Base-by-base conservation (phyloP, 2,329 filamentous ascomycete genomes). In the Lasiodiplodia hormozganensis region DNA sequence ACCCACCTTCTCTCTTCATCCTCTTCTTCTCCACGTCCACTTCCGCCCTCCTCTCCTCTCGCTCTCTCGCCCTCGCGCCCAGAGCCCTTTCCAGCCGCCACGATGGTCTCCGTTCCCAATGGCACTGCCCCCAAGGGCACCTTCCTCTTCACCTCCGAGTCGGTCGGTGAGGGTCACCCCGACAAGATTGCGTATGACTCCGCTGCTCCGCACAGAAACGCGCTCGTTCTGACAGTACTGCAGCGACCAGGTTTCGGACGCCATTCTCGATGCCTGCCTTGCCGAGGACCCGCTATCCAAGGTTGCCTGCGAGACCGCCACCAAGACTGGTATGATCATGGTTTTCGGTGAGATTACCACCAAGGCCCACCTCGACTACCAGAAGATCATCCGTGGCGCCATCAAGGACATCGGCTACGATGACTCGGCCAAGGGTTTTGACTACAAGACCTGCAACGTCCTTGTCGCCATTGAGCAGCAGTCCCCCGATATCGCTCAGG, bases 261-360 rank as follows among this genome's bases (percentile, higher is more conserved):
- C 96, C 77, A 89, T 99, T 79, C 94, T 99, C 86, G 96, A 99
- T 88, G 96, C 96, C 85, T 98, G 96, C 86, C 87, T 99, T 79
- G 87, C 87, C 72, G 92, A 96, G 84, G 96, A 99, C 82, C 95
- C 95, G 74, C 89, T 97, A 80, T 98, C 96, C 87, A 99, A 98
- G 85, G 88, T 98, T 76, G 96, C 96, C 82, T 99, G 96, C 85
- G 96, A 99, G 88, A 97, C 95, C 75, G 96, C 96, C 78, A 97
- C 96, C 86, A 99, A 99, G 92, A 99, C 96, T 76, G 96, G 96
- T 79, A 91, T 99, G 96, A 88, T 99, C 84, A 98, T 99, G 96
- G 91, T 81, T 73, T 81, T 81, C 60, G 80, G 80, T 71, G 96
- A 99, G 84, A 99, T 99, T 84, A 96, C 94, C 84, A 98, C 96